phyloP scores from a whole-genome alignment of 495 filamentous ascomycete genomes.

The Tuber indicum region DNA sequence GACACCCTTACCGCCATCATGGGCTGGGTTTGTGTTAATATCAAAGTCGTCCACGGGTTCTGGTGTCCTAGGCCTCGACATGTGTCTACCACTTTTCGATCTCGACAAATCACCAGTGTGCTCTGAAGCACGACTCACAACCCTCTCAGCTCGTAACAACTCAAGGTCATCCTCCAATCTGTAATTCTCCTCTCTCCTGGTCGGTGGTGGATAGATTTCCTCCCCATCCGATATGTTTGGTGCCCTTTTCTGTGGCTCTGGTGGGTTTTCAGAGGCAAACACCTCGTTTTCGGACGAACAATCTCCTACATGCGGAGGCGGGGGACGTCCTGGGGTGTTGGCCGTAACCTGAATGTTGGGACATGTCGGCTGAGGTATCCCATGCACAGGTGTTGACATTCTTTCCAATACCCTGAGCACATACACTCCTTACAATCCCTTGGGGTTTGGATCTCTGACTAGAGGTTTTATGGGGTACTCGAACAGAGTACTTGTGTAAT shows the following conservation, averaged over 20 bases:
- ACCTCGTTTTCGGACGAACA: not conserved
- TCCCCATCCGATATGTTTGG: not conserved
- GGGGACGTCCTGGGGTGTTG: slow-evolving; percentile 9
- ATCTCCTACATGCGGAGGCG: slow-evolving; percentile 5
- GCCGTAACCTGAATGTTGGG: slow-evolving; percentile 16
- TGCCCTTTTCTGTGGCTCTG: not conserved
- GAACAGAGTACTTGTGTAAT: not conserved
- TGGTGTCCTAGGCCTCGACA: slow-evolving; percentile 47
- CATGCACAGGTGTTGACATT: slow-evolving; percentile 26
- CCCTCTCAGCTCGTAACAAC: slow-evolving; percentile 71
- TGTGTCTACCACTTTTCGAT: slow-evolving; percentile 41
- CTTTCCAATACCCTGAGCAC: not conserved
- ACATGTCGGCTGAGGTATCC: slow-evolving; percentile 22
- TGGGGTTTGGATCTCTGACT: not conserved
- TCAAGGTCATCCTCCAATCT: slow-evolving; percentile 79
- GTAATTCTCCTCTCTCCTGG: slow-evolving; percentile 56
- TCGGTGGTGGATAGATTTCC: not conserved
- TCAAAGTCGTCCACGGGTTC: slow-evolving; percentile 80
- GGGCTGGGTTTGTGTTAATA: slow-evolving; percentile 63
- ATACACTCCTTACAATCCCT: not conserved
- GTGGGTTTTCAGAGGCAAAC: slow-evolving; percentile 8
- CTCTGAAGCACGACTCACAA: slow-evolving; percentile 53
- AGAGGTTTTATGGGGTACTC: not conserved
- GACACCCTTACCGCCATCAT: slow-evolving; percentile 57
- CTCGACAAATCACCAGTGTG: slow-evolving; percentile 44